phyloP scores from a whole-genome alignment of 495 filamentous ascomycete species.

The Penicillium simplicissimum region DNA sequence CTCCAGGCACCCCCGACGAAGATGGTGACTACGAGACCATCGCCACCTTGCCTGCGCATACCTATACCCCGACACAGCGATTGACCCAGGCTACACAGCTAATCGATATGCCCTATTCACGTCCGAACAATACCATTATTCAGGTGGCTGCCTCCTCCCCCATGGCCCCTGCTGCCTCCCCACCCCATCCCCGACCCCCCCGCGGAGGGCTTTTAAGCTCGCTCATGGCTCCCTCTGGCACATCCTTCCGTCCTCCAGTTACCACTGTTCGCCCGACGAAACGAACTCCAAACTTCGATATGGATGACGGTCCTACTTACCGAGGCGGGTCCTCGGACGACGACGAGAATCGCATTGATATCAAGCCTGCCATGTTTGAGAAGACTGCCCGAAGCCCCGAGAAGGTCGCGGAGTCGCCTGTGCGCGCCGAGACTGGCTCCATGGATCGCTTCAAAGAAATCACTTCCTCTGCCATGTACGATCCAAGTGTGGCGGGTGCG shows the following conservation, averaged over 20 bases:
- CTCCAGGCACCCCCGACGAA: constrained; percentile 36
- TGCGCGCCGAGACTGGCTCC: constrained; percentile 22
- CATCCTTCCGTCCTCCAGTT: constrained; percentile 62
- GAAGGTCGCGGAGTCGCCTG: constrained; percentile 41
- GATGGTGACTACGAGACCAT: constrained; percentile 56
- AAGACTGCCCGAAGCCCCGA: constrained; percentile 38
- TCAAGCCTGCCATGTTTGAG: constrained; percentile 68
- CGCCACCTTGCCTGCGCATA: constrained; percentile 56
- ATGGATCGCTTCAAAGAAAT: constrained; percentile 52
- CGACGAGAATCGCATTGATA: constrained; percentile 58
- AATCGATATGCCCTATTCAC: constrained; percentile 40
- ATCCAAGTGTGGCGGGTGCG: constrained; percentile 31
- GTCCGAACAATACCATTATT: constrained; percentile 49
- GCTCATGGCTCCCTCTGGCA: constrained; percentile 77
- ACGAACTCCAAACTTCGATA: constrained; percentile 42
- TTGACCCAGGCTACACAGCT: constrained; percentile 76
- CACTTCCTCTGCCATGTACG: constrained; percentile 48
- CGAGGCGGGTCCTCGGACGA: constrained; percentile 59
- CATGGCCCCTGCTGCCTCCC: constrained; percentile 48
- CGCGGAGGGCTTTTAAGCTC: constrained; percentile 51
- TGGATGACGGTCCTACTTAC: constrained; percentile 60
- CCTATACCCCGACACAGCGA: constrained; percentile 43
- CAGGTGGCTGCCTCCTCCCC: constrained; percentile 88
- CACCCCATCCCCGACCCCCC: constrained; percentile 41
- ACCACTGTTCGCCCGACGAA: constrained; percentile 33